A percentile compares a stretch with the other conserved stretches of the same genome.
These are phyloP conservation scores for Gleditsia sinensis DNA, from an alignment of 306 rosid genomes.

Conservation along the genomic window DNA sequence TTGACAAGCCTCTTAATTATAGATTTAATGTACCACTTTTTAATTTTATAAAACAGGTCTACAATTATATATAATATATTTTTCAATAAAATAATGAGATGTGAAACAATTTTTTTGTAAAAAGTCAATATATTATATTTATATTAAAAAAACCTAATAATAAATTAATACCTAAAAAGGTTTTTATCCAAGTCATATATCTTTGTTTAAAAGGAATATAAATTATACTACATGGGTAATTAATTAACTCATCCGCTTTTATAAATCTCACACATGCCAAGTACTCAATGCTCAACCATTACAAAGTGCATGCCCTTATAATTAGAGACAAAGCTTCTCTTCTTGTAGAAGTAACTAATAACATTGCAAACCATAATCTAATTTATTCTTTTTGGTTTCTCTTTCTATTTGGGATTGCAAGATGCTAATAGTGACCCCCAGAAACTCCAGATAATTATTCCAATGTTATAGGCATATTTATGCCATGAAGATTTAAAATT, in stretches of 20 bases:
- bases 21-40: no score
- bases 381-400: neutral
- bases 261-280: no score
- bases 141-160: no score
- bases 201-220: neutral
- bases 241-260: neutral
- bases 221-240: neutral
- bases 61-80: no score
- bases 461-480: no score
- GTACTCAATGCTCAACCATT: neutral
- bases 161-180: no score
- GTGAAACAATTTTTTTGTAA: no score
- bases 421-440: neutral
- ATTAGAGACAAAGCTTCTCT: neutral
- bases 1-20: no score
- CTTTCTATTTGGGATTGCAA: neutral
- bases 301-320: neutral
- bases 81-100: no score
- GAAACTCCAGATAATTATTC: neutral
- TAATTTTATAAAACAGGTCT: no score
- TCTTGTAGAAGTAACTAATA: neutral
- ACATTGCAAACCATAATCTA: slow-evolving; percentile 1
- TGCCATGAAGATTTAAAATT: neutral
- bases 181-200: no score
- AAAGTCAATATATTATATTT: no score